Percentiles rank a stretch among this genome's conserved stretches.
phyloP scores from a whole-genome alignment of 1,139 yeast species.

The Geotrichum macrosporum region DNA sequence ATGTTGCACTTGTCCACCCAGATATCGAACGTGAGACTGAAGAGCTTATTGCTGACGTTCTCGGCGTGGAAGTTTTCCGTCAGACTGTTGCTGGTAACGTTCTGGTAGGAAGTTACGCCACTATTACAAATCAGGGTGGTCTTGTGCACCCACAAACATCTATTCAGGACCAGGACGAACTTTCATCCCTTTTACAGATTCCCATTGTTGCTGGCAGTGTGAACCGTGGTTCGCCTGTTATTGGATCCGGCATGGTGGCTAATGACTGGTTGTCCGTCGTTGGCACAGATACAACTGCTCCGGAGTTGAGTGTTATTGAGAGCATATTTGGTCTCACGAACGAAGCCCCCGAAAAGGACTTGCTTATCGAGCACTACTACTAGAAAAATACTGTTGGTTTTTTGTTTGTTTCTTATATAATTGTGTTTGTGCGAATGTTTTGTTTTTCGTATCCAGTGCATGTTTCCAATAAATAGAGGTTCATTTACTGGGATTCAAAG shows the following conservation, averaged over 20 bases:
- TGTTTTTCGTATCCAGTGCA: no score
- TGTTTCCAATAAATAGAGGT: no score
- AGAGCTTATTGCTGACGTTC: conserved; percentile 96
- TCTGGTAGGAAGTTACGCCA: conserved; percentile 92
- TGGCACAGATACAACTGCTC: conserved; percentile 97
- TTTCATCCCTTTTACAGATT: conserved; percentile 89
- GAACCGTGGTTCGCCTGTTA: conserved; percentile 94
- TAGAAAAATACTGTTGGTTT: conserved; percentile 20
- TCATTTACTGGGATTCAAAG: no score
- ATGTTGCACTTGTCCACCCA: conserved; percentile 97
- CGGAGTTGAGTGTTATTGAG: conserved; percentile 94
- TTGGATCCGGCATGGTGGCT: conserved; percentile 98
- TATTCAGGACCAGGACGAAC: conserved; percentile 96
- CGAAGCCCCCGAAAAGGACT: conserved; percentile 41
- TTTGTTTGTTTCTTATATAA: background rate
- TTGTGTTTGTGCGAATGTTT: background rate
- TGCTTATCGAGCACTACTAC: conserved; percentile 41
- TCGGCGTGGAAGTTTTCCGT: conserved; percentile 98
- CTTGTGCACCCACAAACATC: conserved; percentile 97
- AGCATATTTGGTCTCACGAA: conserved; percentile 63
- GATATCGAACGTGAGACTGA: conserved; percentile 99
- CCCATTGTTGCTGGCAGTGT: conserved; percentile 99
- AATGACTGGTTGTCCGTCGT: conserved; percentile 98
- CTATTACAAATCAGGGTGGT: conserved; percentile 96
- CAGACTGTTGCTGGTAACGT: conserved; percentile 99